Percentiles rank a stretch among this genome's conserved stretches.
phyloP scores from a whole-genome alignment of 352 stramenopile species.

The Globisporangium apiculatum region DNA sequence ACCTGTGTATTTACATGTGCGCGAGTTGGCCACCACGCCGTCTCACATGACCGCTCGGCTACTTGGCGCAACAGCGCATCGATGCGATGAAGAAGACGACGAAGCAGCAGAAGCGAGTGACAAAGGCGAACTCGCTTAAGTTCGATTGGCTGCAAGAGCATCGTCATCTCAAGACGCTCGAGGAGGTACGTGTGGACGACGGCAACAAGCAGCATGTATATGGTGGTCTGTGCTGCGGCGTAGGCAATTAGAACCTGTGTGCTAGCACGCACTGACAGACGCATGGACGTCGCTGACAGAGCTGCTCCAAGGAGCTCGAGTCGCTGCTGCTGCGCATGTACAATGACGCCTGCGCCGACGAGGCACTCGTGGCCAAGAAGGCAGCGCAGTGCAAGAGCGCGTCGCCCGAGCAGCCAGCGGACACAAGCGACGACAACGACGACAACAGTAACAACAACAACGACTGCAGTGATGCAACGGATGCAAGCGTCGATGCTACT shows the following conservation, averaged over 20 bases:
- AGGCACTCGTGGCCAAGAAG: slow-evolving; percentile 14
- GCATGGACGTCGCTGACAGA: slow-evolving; percentile 17
- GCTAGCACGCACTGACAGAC: not conserved
- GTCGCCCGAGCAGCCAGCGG: not conserved
- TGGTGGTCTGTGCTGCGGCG: not conserved
- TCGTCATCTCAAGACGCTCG: slow-evolving; percentile 47
- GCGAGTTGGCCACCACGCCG: too few species aligned
- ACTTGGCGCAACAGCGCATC: slow-evolving; percentile 31
- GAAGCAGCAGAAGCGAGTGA: slow-evolving; percentile 49
- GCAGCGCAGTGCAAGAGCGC: slow-evolving; percentile 2
- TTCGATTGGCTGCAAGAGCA: slow-evolving; percentile 73
- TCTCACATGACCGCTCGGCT: too few species aligned
- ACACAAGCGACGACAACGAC: not conserved
- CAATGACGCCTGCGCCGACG: slow-evolving; percentile 40
- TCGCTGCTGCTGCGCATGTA: slow-evolving; percentile 52
- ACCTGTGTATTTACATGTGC: too few species aligned
- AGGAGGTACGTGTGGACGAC: slow-evolving; percentile 27
- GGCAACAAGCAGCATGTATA: not conserved
- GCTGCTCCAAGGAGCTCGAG: slow-evolving; percentile 55
- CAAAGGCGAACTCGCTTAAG: slow-evolving; percentile 55
- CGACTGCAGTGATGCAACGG: not conserved
- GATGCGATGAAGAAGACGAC: slow-evolving; percentile 56
- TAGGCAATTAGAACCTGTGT: too few species aligned
- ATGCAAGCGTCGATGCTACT: not conserved
- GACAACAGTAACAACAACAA: slow-evolving; percentile 9